Evolutionary conservation across 768 basidiomycete genomes (phyloP).

Genomic region (Xerocomellus chrysenteron): DNA sequence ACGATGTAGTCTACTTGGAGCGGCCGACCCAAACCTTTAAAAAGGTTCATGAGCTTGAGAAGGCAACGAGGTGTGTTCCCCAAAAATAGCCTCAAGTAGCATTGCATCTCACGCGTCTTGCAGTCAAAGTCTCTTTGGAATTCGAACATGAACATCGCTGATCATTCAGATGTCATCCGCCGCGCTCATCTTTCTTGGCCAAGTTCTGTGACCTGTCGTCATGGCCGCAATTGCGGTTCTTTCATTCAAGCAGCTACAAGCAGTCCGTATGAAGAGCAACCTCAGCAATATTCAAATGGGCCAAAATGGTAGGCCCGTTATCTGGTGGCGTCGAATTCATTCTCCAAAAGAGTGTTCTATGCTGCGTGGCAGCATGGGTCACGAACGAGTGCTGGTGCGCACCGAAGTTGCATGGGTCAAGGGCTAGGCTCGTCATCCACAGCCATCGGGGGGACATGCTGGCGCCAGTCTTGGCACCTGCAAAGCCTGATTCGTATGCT

Average conservation of each 20-base stretch:
- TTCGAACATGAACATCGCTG: slow-evolving; percentile 23
- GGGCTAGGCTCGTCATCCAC: slow-evolving; percentile 20
- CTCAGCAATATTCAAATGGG: slow-evolving; percentile 21
- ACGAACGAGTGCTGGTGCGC: slow-evolving; percentile 4
- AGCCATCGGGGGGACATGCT: slow-evolving; percentile 8
- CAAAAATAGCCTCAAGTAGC: slow-evolving; percentile 17
- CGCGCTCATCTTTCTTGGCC: slow-evolving; percentile 4
- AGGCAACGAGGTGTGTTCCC: slow-evolving; percentile 27
- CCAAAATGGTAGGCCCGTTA: slow-evolving; percentile 20
- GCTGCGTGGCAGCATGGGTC: slow-evolving; percentile 16
- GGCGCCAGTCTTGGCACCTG: slow-evolving; percentile 12
- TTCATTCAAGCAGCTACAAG: slow-evolving; percentile 9
- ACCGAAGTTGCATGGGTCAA: slow-evolving; percentile 25
- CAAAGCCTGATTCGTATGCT: slow-evolving; percentile 19
- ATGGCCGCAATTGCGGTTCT: slow-evolving; percentile 16
- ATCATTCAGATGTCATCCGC: slow-evolving; percentile 10
- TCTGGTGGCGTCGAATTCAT: slow-evolving; percentile 28
- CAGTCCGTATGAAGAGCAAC: slow-evolving; percentile 1
- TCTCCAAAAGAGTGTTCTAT: slow-evolving; percentile 18
- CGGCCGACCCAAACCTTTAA: slow-evolving; percentile 18
- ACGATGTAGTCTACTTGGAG: slow-evolving; percentile 20
- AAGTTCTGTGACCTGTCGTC: slow-evolving; percentile 28
- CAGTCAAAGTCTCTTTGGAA: slow-evolving; percentile 17
- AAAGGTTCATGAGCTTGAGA: slow-evolving; percentile 16
- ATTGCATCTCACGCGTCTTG: slow-evolving; percentile 23